These are phyloP conservation scores for Poterioochromonas sp. DNA, from an alignment of 352 stramenopile species.

Conservation along the genomic window DNA sequence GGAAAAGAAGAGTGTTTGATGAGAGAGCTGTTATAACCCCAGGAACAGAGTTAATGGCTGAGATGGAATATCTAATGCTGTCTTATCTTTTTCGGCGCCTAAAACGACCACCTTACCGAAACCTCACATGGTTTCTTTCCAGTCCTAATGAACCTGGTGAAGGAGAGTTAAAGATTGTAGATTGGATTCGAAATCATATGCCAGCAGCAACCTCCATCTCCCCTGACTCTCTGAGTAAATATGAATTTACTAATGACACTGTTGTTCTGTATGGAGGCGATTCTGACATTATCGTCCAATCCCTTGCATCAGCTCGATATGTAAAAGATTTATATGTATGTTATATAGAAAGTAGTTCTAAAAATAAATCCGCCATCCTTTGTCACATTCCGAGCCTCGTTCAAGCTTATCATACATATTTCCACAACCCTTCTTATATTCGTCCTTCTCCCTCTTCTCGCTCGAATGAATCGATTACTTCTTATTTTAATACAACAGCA, in stretches of 20 bases:
- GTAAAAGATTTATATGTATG: background rate
- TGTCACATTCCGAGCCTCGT: background rate
- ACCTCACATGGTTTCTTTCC: slow-evolving; percentile 7
- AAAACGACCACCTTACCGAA: background rate
- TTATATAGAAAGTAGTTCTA: background rate
- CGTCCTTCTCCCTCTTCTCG: background rate
- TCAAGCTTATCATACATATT: background rate
- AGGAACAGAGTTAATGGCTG: slow-evolving; percentile 23
- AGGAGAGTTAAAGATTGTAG: slow-evolving; percentile 32
- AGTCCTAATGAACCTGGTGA: slow-evolving; percentile 7
- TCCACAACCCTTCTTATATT: background rate
- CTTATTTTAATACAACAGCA: background rate
- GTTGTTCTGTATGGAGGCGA: background rate
- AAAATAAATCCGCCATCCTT: background rate
- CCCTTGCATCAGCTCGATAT: background rate
- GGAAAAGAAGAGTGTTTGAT: background rate
- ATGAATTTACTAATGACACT: background rate
- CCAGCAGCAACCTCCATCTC: background rate
- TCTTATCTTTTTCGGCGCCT: background rate
- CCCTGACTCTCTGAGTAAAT: no score
- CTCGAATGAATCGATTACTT: background rate
- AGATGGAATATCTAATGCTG: background rate
- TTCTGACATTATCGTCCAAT: background rate
- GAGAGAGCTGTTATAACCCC: background rate
- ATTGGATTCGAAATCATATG: slow-evolving; percentile 5